Evolutionary conservation across 2,329 filamentous ascomycete species (phyloP), one percentile per base, ranked within the genome.

Genomic region (Clonostachys rosea): DNA sequence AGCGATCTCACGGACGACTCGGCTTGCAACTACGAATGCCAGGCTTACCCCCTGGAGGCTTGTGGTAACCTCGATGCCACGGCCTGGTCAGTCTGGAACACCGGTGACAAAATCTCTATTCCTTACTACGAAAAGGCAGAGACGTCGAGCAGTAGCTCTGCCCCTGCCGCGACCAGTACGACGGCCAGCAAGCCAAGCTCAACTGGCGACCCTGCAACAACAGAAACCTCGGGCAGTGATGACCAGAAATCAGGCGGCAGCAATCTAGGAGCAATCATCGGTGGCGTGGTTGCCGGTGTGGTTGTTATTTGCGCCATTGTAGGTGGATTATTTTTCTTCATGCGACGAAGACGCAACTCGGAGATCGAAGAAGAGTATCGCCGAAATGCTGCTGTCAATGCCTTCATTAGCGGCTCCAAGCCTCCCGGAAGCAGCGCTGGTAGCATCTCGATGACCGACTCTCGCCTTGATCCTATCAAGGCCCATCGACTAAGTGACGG

Each of bases 401-500:
- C 82, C 45, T 95, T 94, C 60, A 85, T 87, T 54, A 79, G 76
- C 68, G 71, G 79, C 61, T 76, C 74, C 48, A 81, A 84, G 63
- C 76, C 83, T 35, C 81, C 83, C 2, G 71, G 72, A 48, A 83
- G 78, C 69, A 78, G 81, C 63, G 37, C 40, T 34, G 80, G 84
- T 51, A 75, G 75, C 51, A 68, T 83, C 68, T 89, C 88, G 10
- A 85, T 89, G 70, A 83, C 83, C 13, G 92, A 97, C 63, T 85
- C 88, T 40, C 83, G 92, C 47, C 82, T 96, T 48, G 92, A 97
- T 55, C 90, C 91, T 8, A 84, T 91, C 54, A 85, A 95, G 78
- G 85, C 86, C 49, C 82, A 91, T 57, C 83, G 91, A 67, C 80
- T 92, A 72, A 96, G 92, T 69, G 89, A 94, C 60, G 92, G 92